Percentiles rank a stretch among this genome's conserved stretches.
Evolutionary conservation across 1,284 basidiomycete species (phyloP).

Genomic region (Tilletia horrida): DNA sequence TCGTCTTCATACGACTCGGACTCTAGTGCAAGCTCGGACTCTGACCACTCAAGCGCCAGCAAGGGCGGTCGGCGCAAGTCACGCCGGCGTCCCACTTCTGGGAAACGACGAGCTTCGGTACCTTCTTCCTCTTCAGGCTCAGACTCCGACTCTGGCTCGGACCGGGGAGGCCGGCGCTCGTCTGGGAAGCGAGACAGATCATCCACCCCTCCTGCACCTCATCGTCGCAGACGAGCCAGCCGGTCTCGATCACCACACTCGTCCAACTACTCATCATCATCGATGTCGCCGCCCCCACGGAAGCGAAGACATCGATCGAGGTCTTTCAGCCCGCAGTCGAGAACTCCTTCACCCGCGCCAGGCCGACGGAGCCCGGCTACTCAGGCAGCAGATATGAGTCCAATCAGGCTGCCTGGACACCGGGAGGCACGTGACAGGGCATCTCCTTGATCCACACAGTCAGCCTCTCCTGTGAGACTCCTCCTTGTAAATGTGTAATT

Average conservation of each 20-base stretch:
- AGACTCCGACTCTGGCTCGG: conserved; percentile 10
- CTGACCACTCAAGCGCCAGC: too few relatives aligned
- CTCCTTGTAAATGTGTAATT: too few relatives aligned
- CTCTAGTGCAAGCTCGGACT: too few relatives aligned
- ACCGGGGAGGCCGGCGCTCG: neutral
- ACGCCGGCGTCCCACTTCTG: too few relatives aligned
- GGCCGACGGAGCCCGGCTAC: neutral
- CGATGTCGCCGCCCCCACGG: neutral
- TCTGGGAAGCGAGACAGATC: neutral
- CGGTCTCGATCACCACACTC: neutral
- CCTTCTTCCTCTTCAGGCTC: neutral
- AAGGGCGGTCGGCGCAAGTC: too few relatives aligned
- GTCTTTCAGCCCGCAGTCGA: neutral
- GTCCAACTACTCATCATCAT: neutral
- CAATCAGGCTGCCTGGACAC: neutral
- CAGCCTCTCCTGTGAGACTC: too few relatives aligned
- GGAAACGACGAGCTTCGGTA: too few relatives aligned
- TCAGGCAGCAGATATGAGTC: neutral
- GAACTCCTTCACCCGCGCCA: neutral
- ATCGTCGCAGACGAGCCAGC: neutral
- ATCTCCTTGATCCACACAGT: too few relatives aligned
- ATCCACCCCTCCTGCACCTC: neutral
- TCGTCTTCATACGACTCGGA: neutral
- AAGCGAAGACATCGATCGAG: neutral
- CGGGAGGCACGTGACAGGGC: too few relatives aligned